A percentile compares a stretch with the other conserved stretches of the same genome.
These are phyloP conservation scores for Aspergillus novoparasiticus DNA, from an alignment of 2,329 filamentous ascomycete genomes.

Conservation along the genomic window DNA sequence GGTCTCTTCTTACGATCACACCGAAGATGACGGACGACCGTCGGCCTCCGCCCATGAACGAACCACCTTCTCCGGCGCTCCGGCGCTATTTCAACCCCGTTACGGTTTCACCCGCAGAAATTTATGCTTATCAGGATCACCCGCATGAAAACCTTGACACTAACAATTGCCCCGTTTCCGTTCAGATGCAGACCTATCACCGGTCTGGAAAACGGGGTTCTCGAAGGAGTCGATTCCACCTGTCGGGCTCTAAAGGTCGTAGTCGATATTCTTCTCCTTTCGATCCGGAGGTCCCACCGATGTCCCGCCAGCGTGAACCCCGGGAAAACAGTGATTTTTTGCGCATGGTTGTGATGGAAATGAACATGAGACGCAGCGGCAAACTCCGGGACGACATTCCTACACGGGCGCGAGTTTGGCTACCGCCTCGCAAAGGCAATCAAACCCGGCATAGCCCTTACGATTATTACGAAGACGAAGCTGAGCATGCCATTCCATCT, in stretches of 20 bases:
- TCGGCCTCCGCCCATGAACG: constrained; percentile 57
- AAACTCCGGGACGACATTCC: constrained; percentile 60
- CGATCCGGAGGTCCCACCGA: constrained; percentile 41
- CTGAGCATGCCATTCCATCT: constrained; percentile 27
- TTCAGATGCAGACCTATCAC: constrained; percentile 65
- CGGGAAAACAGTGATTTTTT: constrained; percentile 67
- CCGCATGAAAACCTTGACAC: constrained; percentile 36
- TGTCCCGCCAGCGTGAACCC: constrained; percentile 61
- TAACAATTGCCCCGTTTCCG: constrained; percentile 53
- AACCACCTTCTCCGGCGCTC: constrained; percentile 58
- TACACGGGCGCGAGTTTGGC: constrained; percentile 61
- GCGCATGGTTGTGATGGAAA: constrained; percentile 65
- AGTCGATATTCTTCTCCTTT: constrained; percentile 38
- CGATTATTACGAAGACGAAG: constrained; percentile 16
- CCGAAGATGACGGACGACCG: constrained; percentile 63
- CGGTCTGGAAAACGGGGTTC: constrained; percentile 36
- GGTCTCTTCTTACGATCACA: constrained; percentile 58
- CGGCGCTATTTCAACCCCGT: constrained; percentile 64
- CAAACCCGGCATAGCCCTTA: constrained; percentile 16
- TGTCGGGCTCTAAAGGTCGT: constrained; percentile 48
- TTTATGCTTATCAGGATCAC: constrained; percentile 47
- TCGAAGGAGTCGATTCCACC: constrained; percentile 35
- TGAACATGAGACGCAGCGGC: constrained; percentile 67
- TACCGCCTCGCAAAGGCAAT: constrained; percentile 55
- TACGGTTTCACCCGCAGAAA: constrained; percentile 48